A percentile compares a stretch with the other conserved stretches of the same genome.
phyloP scores from a whole-genome alignment of 371 early-diverging fungal species.

The Aphelidium insulamus region DNA sequence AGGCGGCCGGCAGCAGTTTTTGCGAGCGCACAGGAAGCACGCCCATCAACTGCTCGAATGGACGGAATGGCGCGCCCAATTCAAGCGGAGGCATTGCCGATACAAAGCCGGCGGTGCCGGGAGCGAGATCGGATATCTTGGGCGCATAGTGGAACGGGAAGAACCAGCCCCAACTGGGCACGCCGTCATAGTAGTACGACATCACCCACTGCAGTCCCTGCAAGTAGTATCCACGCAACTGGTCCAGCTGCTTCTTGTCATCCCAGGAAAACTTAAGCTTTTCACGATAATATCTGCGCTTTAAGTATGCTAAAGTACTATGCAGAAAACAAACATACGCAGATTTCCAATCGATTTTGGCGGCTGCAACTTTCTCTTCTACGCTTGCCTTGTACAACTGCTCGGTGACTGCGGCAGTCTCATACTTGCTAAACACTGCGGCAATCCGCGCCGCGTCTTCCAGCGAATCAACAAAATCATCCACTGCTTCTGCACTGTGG shows the following conservation, averaged over 20 bases:
- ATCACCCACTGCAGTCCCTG: conserved; percentile 94
- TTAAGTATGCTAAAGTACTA: background rate
- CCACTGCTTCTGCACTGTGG: too few relatives aligned
- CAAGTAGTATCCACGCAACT: conserved; percentile 54
- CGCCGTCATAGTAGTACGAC: conserved; percentile 85
- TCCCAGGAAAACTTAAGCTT: background rate
- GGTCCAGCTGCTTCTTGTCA: background rate
- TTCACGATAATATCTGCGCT: background rate
- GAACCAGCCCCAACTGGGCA: conserved; percentile 95
- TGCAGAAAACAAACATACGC: too few relatives aligned
- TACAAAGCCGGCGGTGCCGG: conserved; percentile 18
- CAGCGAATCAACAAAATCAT: too few relatives aligned
- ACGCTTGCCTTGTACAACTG: conserved; percentile 13
- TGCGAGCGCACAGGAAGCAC: conserved; percentile 30
- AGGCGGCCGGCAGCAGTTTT: conserved; percentile 16
- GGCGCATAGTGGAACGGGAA: conserved; percentile 69
- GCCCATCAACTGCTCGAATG: conserved; percentile 42
- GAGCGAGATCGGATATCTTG: conserved; percentile 19
- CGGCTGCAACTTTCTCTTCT: conserved; percentile 3
- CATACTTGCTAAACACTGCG: conserved; percentile 37
- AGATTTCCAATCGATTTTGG: too few relatives aligned
- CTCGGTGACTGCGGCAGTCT: conserved; percentile 30
- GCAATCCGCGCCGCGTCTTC: conserved; percentile 37
- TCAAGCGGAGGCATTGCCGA: conserved; percentile 18
- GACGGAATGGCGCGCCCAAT: conserved; percentile 21